Base-by-base conservation (phyloP, 73 alveolate genomes). In the Tetrahymena borealis region DNA sequence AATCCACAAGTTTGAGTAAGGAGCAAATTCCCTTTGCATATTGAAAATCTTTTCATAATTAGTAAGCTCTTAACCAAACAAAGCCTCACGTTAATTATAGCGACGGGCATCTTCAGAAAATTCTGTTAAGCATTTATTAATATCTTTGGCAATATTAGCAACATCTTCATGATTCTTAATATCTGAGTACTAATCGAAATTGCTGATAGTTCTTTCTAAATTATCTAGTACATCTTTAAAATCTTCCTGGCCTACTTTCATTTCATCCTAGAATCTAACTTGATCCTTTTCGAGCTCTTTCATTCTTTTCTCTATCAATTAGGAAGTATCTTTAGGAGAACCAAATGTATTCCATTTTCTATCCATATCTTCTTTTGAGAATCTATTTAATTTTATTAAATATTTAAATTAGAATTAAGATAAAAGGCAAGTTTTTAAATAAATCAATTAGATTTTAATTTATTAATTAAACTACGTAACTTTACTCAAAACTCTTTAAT, bases 281-380 rank as follows among this genome's bases (percentile, higher is more conserved):
- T 98, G 98, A 94, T 98, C 97, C 95, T 99, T 99, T 79, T 99
- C 99, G 79, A 99, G 98, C 92, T 97, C 98, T 78, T 98, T 96
- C 78, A 96, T 78, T 95, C 98, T 99, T 78, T 94, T 95, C 33
- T 98, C 99, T 90, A 97, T 98, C 36, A 97, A 91, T 60, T 97
- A 98, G 60, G 96, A 94, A 39, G 98, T 97, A 91, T 97, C 97
- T 91, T 97, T 97, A 32, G 99, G 99, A 15, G 98, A 98, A 78
- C 99, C 99, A 96, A 96, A 98, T 93, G 98, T 95, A 91, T 95
- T 96, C 99, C 99, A 98, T 95, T 98, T 99, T 92, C 97, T 97
- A 92, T 98, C 99, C 41, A 97, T 93, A 95, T 98, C 99, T 40
- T 96, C 97, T 79, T 94, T 94, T 39, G 98, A 96, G 94, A 98